Evolutionary conservation across 768 basidiomycete species (phyloP).

Genomic region (Neoboletus subvelutipes): DNA sequence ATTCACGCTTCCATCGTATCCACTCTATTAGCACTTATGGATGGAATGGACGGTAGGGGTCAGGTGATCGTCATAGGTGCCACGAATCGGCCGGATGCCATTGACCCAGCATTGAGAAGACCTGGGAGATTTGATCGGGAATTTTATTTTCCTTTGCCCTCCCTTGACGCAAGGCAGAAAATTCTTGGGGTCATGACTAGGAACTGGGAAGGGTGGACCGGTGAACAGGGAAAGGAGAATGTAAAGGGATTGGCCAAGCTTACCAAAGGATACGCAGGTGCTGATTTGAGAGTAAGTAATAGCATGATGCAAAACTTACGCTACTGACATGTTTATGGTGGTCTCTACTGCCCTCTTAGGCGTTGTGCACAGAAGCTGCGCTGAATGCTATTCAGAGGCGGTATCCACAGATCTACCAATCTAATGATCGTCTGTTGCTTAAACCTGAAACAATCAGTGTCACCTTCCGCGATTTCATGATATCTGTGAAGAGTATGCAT

Average conservation of each 20-base stretch:
- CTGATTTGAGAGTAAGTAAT: slow-evolving; percentile 80
- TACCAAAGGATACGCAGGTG: slow-evolving; percentile 98
- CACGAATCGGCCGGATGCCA: slow-evolving; percentile 96
- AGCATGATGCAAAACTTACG: background rate
- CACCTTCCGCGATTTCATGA: slow-evolving; percentile 91
- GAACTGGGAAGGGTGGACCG: slow-evolving; percentile 85
- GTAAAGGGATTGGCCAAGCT: slow-evolving; percentile 74
- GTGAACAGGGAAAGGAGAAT: slow-evolving; percentile 45
- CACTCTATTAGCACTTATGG: slow-evolving; percentile 95
- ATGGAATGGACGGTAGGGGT: slow-evolving; percentile 98
- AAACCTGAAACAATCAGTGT: slow-evolving; percentile 85
- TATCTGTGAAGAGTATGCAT: slow-evolving; percentile 85
- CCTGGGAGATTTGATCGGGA: slow-evolving; percentile 97
- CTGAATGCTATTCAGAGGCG: slow-evolving; percentile 93
- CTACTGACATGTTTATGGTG: slow-evolving; percentile 1
- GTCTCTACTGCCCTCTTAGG: slow-evolving; percentile 42
- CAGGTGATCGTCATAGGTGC: slow-evolving; percentile 98
- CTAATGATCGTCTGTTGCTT: slow-evolving; percentile 78
- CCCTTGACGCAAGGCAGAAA: slow-evolving; percentile 77
- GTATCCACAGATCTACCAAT: slow-evolving; percentile 97
- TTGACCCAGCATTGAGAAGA: slow-evolving; percentile 91
- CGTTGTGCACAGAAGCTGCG: slow-evolving; percentile 94
- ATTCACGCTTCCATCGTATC: slow-evolving; percentile 98
- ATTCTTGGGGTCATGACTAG: slow-evolving; percentile 89
- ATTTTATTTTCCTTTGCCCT: slow-evolving; percentile 95